Evolutionary conservation across 192 early-diverging fungal species (phyloP), one percentile per base, ranked within the genome.

Genomic region (Paraglomus occultum): DNA sequence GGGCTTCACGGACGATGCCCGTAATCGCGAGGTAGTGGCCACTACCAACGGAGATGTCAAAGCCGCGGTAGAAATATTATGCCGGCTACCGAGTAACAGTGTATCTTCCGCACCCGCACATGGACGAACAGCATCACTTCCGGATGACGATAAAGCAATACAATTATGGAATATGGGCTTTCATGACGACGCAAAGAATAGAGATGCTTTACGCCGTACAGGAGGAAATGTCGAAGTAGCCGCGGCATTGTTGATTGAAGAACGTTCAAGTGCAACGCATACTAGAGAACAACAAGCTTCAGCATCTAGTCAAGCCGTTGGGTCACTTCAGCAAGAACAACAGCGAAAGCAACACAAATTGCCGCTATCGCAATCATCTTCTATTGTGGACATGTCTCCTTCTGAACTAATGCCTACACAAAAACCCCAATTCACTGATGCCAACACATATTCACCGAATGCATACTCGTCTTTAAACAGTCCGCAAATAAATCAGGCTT

Each of bases 1-100:
- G 92, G 95, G 95, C n/a, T 97, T 97, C 75, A 78, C 72, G 8
- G 89, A 95, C 70, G 82, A 87, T 44, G 75, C 79, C 12, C 74
- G 79, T 58, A 90, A 87, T 78, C 79, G 87, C 6, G 77, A 78
- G 50, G 91, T 92, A 1, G 81, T 97, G 22, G 80, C 83, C 57
- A 80, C 85, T 15, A 86, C 88, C 9, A 83, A 83, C 12, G 91
- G 90, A n/a, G 84, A 89, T 51, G 75, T 97, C 12, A 86, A 89
- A 8, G 79, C 81, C n/a, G 89, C 94, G 2, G 74, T 91, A 23
- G 89, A 89, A 71, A 80, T 91, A 46, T 53, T 91, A 69, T 84
- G 83, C 51, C 81, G 87, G 55, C 23, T 70, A 39, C 45, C 67
- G 17, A 14, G 10, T 60, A 9, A 9, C 43, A 39, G 53, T 55